Evolutionary conservation across 441 rosid species (phyloP), one percentile per base, ranked within the genome.

Genomic region (Manihot esculenta): DNA sequence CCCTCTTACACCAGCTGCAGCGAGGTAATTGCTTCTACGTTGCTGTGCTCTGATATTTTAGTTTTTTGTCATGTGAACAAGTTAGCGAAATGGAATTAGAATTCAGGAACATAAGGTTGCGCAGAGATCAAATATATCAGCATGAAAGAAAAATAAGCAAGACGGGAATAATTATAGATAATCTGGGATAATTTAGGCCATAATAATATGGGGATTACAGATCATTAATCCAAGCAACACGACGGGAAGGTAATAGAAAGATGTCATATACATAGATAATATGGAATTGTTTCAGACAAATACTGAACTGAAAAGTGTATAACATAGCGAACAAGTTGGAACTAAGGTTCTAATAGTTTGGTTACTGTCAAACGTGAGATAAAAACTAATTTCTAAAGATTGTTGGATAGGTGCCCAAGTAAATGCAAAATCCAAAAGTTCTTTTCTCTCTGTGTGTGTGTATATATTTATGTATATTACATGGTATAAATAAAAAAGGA

Each of bases 1-100:
- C 24, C 97, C 87, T 45, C 91, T 93, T 60, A 91, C 98, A 57
- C 87, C 95, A 24, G 91, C 98, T 23, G 92, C 99, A 69, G 93
- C 96, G 71, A 91, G 97, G 98, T 91, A 79, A 27, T 68, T 60
- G 30, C 53, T 64, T 72, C 70, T 63, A 6, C 24, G 21, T 66
- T 27, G 20, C 24, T 50, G 15, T 27, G 33, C 13, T 30, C 13
- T 23, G 35, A 53, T 53, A 50, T 18, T 10, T 11, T 26, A 1
- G 17, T 45, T 69, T 69, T 65, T 17, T 1, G 11, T 5, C 0
- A n/a, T 50, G 58, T 18, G 26, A 44, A 53, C 60, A 21, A 30
- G 20, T 6, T n/a, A 15, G 12, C 5, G 5, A 35, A 20, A 47
- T 24, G 20, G 1, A 65, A 17, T 20, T 50, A 33, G 45, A 50